Conservation (phyloP, 495 filamentous ascomycete genomes). For the Aspergillus cavernicola region DNA sequence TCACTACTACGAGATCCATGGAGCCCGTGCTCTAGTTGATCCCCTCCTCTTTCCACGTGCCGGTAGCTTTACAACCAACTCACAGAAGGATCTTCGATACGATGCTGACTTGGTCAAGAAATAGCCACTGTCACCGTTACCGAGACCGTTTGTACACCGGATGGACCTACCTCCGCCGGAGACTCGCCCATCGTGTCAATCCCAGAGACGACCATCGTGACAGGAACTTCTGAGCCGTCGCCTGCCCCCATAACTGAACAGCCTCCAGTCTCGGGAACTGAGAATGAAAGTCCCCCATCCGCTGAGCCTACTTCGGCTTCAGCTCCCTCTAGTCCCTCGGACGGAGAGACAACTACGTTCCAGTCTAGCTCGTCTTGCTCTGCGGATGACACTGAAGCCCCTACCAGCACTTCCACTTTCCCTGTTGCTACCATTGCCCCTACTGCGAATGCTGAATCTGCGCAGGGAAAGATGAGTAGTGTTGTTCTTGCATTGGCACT, state of each 20-base stretch:
- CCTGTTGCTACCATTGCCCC: not conserved
- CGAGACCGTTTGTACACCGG: constrained; percentile 19
- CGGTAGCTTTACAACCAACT: constrained; percentile 9
- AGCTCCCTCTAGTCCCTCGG: not conserved
- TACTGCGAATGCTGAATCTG: constrained; percentile 1
- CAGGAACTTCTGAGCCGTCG: constrained; percentile 6
- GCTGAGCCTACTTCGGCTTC: constrained; percentile 1
- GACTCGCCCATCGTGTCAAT: constrained; percentile 4
- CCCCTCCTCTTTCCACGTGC: constrained; percentile 6
- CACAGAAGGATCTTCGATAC: not conserved
- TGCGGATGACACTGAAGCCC: not conserved
- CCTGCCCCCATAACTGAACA: not conserved
- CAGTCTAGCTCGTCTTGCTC: not conserved
- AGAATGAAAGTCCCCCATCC: not conserved
- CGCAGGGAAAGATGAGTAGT: not conserved
- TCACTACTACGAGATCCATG: not conserved
- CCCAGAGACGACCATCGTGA: constrained; percentile 5
- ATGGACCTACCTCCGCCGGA: not conserved
- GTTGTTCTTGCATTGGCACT: constrained; percentile 2
- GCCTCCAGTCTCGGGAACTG: constrained; percentile 3
- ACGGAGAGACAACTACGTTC: constrained; percentile 1
- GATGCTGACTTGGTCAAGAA: not conserved
- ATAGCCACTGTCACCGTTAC: constrained; percentile 21
- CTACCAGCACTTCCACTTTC: not conserved
- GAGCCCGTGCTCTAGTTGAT: not conserved